These are phyloP conservation scores for Monosiga brevicollis DNA, from an alignment of 78 protist species.

Conservation along the genomic window DNA sequence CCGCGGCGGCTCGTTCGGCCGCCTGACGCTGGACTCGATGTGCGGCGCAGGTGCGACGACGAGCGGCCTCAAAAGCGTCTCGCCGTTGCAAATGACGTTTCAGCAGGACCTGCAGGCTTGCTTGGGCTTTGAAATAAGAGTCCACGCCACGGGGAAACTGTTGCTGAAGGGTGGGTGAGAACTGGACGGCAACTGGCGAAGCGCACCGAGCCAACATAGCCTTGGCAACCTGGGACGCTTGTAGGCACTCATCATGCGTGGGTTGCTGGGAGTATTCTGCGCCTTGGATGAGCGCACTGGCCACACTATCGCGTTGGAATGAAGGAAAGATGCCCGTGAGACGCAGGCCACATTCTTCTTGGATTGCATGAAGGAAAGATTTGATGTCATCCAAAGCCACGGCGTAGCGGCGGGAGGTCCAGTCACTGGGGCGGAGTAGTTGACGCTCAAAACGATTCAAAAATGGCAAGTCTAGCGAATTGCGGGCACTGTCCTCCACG, in stretches of 20 bases:
- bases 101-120: neutral
- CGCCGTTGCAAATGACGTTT: neutral
- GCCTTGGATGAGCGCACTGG: neutral
- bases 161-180: neutral
- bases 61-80: neutral
- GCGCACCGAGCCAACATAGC: neutral
- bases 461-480: conserved; percentile 23
- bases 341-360: neutral
- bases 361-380: neutral
- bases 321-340: neutral
- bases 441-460: conserved; percentile 63
- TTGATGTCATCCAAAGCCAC: neutral
- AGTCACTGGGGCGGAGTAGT: neutral
- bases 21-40: neutral
- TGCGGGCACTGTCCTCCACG: conserved; percentile 16
- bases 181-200: neutral
- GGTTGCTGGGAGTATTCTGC: neutral
- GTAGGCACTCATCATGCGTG: neutral
- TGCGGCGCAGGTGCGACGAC: neutral
- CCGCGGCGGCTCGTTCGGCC: neutral
- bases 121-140: neutral
- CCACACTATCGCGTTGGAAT: neutral
- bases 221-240: neutral
- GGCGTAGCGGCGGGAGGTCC: neutral
- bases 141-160: neutral